A percentile compares a stretch with the other conserved stretches of the same genome.
Conservation (phyloP, 768 basidiomycete species). For the Tulasnella sp. region DNA sequence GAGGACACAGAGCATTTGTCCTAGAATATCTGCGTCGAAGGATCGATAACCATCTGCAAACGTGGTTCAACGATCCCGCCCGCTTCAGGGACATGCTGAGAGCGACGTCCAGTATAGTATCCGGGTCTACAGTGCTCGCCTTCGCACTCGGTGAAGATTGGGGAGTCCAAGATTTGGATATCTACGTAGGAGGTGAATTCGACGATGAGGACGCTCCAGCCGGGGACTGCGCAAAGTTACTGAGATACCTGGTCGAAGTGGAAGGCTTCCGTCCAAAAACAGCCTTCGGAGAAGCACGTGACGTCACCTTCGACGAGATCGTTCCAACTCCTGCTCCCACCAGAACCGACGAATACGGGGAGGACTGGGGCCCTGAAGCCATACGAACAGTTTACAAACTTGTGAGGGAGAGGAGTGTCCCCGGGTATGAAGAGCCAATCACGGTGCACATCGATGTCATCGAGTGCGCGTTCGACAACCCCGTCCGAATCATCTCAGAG, state of each 20-base stretch:
- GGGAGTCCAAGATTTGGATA: background rate
- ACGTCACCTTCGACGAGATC: background rate
- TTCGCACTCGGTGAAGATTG: background rate
- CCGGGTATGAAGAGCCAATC: background rate
- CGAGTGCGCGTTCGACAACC: background rate
- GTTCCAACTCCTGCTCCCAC: background rate
- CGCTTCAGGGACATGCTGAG: background rate
- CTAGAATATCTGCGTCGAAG: background rate
- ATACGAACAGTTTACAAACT: background rate
- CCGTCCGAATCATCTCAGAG: background rate
- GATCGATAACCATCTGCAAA: background rate
- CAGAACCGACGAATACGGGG: background rate
- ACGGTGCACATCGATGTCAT: slow-evolving; percentile 7
- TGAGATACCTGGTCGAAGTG: background rate
- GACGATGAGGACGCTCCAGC: background rate
- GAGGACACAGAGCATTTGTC: background rate
- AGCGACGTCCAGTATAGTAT: background rate
- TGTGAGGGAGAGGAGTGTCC: background rate
- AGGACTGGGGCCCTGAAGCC: background rate
- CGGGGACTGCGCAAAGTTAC: background rate
- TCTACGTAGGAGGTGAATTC: background rate
- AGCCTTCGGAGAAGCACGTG: background rate
- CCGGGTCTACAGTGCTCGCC: background rate
- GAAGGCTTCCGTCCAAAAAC: background rate
- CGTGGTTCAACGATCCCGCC: background rate